Conservation (phyloP, 257 asterid genomes). For the Petunia axillaris region DNA sequence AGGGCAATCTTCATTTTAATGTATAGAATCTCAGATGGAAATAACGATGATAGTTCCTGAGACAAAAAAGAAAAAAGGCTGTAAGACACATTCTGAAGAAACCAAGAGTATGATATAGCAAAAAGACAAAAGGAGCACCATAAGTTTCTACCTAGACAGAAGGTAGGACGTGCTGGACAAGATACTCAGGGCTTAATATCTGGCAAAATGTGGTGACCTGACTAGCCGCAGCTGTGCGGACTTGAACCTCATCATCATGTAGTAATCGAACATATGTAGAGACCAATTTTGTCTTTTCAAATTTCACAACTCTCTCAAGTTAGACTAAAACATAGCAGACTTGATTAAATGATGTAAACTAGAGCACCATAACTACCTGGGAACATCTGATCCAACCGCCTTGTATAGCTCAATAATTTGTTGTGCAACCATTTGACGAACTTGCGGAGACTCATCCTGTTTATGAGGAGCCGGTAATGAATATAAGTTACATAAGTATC, state of each 20-base stretch:
- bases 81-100: neutral
- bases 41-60: constrained; percentile 73
- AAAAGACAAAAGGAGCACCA: constrained; percentile 17
- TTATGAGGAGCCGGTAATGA: neutral
- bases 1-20: constrained; percentile 83
- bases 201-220: constrained; percentile 75
- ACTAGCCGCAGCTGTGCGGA: constrained; percentile 80
- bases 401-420: constrained; percentile 92
- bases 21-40: constrained; percentile 78
- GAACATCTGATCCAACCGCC: constrained; percentile 77
- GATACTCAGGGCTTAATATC: constrained; percentile 73
- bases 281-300: constrained; percentile 67
- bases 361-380: no score
- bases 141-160: constrained; percentile 71
- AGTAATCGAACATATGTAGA: constrained; percentile 84
- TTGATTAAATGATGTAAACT: constrained; percentile 9
- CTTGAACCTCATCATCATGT: constrained; percentile 85
- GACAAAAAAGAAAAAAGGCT: constrained; percentile 13
- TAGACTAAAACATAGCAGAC: constrained; percentile 60
- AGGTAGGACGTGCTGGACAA: constrained; percentile 81
- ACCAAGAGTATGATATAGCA: neutral
- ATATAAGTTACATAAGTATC: no score
- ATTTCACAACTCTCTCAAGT: neutral
- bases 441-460: constrained; percentile 99
- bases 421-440: constrained; percentile 95